Percentiles rank a stretch among this genome's conserved stretches.
Conservation (phyloP, 257 asterid species). For the Voacanga thouarsii region DNA sequence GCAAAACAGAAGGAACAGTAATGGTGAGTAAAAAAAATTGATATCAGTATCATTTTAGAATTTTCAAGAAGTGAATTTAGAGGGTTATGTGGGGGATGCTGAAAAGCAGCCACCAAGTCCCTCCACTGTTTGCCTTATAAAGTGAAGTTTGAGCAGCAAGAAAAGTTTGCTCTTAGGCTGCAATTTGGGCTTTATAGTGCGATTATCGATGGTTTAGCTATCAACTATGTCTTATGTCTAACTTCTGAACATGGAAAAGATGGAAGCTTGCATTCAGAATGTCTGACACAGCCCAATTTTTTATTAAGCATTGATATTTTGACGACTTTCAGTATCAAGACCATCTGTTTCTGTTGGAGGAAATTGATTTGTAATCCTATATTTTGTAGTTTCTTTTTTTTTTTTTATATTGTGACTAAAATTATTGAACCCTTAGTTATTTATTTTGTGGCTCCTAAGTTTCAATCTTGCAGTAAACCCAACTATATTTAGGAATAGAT, state of each 20-base stretch:
- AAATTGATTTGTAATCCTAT: not conserved
- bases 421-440: not conserved
- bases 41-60: no score
- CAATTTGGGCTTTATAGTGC: not conserved
- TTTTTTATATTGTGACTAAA: not conserved
- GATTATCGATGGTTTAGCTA: not conserved
- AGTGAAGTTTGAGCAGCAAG: not conserved
- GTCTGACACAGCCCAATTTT: not conserved
- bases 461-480: not conserved
- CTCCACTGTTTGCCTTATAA: not conserved
- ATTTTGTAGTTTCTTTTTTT: not conserved
- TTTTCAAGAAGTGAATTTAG: no score
- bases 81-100: not conserved
- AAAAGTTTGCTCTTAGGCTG: not conserved
- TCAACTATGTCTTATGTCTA: not conserved
- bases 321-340: not conserved
- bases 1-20: not conserved
- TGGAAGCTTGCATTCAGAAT: not conserved
- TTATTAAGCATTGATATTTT: not conserved
- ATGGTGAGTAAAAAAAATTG: not conserved
- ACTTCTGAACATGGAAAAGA: not conserved
- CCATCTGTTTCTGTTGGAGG: not conserved
- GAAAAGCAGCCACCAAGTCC: not conserved
- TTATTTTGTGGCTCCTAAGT: not conserved
- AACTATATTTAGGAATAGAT: not conserved